Evolutionary conservation across 768 basidiomycete species (phyloP).

Genomic region (Hypholoma sublateritium): DNA sequence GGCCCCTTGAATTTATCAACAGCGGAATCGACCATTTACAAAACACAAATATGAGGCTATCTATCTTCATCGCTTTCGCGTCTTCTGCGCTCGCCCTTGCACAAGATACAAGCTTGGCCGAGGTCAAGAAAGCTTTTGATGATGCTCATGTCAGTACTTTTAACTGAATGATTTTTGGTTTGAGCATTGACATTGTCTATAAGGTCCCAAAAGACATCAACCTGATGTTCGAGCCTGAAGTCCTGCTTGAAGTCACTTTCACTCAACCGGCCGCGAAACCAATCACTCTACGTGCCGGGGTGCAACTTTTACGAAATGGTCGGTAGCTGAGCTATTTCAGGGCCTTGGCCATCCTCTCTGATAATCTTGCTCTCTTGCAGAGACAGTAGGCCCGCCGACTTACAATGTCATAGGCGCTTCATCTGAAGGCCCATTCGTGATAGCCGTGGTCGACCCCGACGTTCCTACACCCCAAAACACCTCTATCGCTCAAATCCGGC

Average conservation of each 20-base stretch:
- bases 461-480: conserved; percentile 50
- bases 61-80: neutral
- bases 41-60: neutral
- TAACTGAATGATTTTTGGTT: neutral
- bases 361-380: conserved; percentile 17
- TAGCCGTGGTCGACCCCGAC: conserved; percentile 49
- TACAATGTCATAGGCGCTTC: conserved; percentile 29
- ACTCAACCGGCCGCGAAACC: conserved; percentile 26
- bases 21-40: no score
- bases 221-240: conserved; percentile 33
- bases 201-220: conserved; percentile 33
- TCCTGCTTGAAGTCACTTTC: conserved; percentile 35
- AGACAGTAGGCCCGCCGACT: conserved; percentile 36
- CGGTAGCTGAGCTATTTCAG: neutral
- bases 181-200: neutral
- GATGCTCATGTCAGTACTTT: conserved; percentile 24
- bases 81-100: conserved; percentile 10
- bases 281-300: conserved; percentile 34
- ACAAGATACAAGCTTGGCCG: conserved; percentile 28
- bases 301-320: conserved; percentile 35
- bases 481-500: conserved; percentile 42
- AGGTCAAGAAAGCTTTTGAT: conserved; percentile 29
- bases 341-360: no score
- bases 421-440: conserved; percentile 42
- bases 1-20: no score